phyloP scores from a whole-genome alignment of 2,329 filamentous ascomycete genomes.

The Fusarium camptoceras region DNA sequence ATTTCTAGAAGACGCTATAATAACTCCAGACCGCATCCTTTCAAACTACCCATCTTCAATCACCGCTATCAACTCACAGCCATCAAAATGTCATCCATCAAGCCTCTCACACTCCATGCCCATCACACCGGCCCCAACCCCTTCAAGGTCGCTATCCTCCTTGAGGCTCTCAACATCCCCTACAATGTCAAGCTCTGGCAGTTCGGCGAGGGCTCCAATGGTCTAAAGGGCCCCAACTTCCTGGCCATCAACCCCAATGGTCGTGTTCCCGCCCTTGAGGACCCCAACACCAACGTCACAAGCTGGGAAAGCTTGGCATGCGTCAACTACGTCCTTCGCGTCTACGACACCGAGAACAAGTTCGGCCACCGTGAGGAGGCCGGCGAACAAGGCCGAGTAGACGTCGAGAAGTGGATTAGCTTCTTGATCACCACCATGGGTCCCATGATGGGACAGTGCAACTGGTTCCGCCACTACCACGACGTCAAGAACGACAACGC shows the following conservation, averaged over 20 bases:
- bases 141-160: constrained; percentile 45
- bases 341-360: constrained; percentile 36
- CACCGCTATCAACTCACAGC: neutral
- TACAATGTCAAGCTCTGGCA: constrained; percentile 43
- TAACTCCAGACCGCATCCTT: neutral
- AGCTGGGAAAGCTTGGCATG: constrained; percentile 45
- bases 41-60: neutral
- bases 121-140: constrained; percentile 36
- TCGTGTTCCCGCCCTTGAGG: constrained; percentile 47
- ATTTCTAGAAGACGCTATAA: neutral
- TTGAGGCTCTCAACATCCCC: constrained; percentile 49
- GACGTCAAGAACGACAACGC: constrained; percentile 20
- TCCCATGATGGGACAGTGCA: constrained; percentile 20
- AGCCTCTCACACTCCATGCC: constrained; percentile 17
- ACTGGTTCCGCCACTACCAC: constrained; percentile 25
- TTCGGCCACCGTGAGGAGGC: constrained; percentile 5
- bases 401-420: constrained; percentile 24
- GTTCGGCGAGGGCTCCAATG: constrained; percentile 23
- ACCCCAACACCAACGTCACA: constrained; percentile 49
- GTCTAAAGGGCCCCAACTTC: constrained; percentile 44
- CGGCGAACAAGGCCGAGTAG: constrained; percentile 15
- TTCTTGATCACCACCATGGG: constrained; percentile 20
- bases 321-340: constrained; percentile 36
- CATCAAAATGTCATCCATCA: constrained; percentile 8
- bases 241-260: constrained; percentile 50